These are phyloP conservation scores for Cercospora brassicicola DNA, from an alignment of 2,329 filamentous ascomycete species.

Conservation along the genomic window DNA sequence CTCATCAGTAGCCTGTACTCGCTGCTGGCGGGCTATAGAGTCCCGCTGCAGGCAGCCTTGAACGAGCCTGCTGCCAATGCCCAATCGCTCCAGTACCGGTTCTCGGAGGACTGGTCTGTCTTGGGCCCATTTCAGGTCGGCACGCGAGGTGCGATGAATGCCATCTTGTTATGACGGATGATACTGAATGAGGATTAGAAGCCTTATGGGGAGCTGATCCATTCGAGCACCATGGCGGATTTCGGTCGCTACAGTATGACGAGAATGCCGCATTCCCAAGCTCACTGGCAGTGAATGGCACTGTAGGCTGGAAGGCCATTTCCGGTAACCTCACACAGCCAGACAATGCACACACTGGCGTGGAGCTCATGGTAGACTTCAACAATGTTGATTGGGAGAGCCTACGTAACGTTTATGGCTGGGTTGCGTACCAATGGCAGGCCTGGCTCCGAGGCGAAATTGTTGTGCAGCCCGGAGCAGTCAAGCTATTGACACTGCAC, in stretches of 20 bases:
- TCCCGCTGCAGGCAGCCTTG: background rate
- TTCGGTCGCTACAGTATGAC: conserved; percentile 49
- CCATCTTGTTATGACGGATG: background rate
- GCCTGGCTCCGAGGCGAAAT: conserved; percentile 57
- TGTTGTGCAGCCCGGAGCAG: conserved; percentile 38
- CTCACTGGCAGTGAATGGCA: conserved; percentile 54
- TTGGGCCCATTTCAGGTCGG: conserved; percentile 61
- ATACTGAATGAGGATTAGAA: conserved; percentile 43
- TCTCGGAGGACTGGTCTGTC: conserved; percentile 32
- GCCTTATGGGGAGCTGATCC: conserved; percentile 61
- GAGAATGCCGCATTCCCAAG: conserved; percentile 48
- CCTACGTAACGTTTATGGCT: conserved; percentile 57
- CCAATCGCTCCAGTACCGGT: conserved; percentile 3
- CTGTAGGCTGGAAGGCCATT: conserved; percentile 50
- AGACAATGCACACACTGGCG: conserved; percentile 37
- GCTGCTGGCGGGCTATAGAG: background rate
- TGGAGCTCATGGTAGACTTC: conserved; percentile 49
- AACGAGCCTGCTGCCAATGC: background rate
- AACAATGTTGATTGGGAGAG: conserved; percentile 56
- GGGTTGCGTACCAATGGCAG: conserved; percentile 60
- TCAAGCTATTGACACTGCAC: conserved; percentile 45
- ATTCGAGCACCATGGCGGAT: conserved; percentile 55
- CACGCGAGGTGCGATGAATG: conserved; percentile 53
- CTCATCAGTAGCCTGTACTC: conserved; percentile 2
- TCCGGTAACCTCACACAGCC: conserved; percentile 38